These are phyloP conservation scores for Populus hybrid DNA, from an alignment of 441 rosid genomes.

Conservation along the genomic window DNA sequence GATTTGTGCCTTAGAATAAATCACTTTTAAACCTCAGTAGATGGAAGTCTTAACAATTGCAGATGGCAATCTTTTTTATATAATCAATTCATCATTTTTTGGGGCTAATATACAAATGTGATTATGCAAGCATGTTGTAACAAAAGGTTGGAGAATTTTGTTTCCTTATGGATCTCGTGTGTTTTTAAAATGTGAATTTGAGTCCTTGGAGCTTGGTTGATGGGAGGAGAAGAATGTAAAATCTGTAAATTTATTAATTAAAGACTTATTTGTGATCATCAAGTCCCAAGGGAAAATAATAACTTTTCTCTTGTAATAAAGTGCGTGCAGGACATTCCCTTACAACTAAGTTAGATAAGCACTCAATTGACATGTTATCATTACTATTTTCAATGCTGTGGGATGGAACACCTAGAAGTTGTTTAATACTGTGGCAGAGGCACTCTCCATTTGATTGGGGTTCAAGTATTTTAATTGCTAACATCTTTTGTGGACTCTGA, in stretches of 20 bases:
- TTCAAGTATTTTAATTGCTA: neutral
- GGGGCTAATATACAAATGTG: neutral
- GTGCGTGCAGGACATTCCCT: neutral
- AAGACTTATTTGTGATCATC: neutral
- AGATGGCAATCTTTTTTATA: neutral
- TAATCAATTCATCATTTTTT: neutral
- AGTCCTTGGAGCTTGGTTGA: neutral
- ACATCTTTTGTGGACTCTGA: neutral
- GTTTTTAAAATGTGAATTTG: neutral
- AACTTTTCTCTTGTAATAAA: neutral
- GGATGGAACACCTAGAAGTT: neutral
- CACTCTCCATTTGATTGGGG: neutral
- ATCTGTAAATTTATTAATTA: neutral
- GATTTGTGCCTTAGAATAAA: neutral
- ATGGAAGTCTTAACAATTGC: neutral
- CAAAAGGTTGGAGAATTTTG: neutral
- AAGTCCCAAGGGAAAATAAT: neutral
- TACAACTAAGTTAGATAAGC: neutral
- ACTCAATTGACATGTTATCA: neutral
- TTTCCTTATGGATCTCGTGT: neutral
- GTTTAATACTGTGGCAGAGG: neutral
- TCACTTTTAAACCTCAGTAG: neutral
- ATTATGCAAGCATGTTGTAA: neutral
- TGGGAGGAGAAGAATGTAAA: neutral
- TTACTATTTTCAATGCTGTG: neutral